Conservation (phyloP, 2,329 filamentous ascomycete genomes). For the Calonectria pauciramosa region DNA sequence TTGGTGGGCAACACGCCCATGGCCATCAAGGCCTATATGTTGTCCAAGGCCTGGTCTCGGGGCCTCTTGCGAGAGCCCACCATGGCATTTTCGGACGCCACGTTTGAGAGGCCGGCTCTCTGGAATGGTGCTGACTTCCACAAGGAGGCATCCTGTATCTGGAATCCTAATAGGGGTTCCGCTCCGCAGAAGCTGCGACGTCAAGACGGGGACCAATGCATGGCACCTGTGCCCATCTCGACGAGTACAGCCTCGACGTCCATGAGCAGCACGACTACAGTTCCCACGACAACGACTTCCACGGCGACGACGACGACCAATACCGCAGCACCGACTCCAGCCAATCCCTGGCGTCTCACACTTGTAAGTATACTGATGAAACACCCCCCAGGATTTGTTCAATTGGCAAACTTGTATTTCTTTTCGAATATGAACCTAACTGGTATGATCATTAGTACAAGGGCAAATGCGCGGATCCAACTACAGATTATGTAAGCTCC, state of each 20-base stretch:
- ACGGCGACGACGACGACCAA: not conserved
- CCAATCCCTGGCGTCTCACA: not conserved
- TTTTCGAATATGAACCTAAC: not conserved
- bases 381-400: not conserved
- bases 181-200: not conserved
- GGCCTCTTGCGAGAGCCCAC: not conserved
- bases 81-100: not conserved
- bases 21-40: not conserved
- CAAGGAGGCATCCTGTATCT: not conserved
- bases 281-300: not conserved
- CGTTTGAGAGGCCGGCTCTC: not conserved
- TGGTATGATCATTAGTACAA: not conserved
- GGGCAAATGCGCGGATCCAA: not conserved
- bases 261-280: not conserved
- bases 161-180: not conserved
- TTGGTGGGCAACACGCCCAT: not conserved
- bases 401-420: not conserved
- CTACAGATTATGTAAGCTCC: not conserved
- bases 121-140: not conserved
- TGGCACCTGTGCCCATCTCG: not conserved
- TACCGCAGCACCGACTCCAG: not conserved
- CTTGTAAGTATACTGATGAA: not conserved
- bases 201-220: not conserved
- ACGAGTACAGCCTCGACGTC: not conserved
- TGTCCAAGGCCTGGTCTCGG: not conserved